Evolutionary conservation across 2,329 filamentous ascomycete genomes (phyloP), one percentile per base, ranked within the genome.

Genomic region (Penicillium sp.): DNA sequence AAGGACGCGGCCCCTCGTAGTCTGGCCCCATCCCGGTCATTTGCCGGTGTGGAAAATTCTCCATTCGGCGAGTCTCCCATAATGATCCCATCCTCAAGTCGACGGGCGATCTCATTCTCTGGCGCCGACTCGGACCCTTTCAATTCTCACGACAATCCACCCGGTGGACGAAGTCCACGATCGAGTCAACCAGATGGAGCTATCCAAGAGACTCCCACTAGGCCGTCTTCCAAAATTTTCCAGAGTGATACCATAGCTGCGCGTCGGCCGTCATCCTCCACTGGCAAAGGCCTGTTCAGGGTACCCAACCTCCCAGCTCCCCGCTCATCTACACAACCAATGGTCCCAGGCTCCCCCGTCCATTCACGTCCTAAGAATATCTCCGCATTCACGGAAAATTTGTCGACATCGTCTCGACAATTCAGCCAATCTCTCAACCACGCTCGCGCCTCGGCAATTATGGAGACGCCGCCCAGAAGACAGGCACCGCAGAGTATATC

Each of bases 171-270:
- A 34, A 50, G 39, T 18, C 46, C 52, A 21, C 37, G 46, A 29
- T 45, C 52, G 8, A 50, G 40, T 40, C 52, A 37, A 37, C 46
- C 8, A 54, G 56, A 55, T 21, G 62, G 61, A 10, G 57, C 62
- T 10, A 61, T 73, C 27, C 68, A 76, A 45, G 75, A 76, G 56
- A 78, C 76, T 1, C 76, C 76, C 1, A 70, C 73, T 3, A 69
- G 72, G 6, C 71, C 70, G 4, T 55, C 68, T 12, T 57, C 66
- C 3, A 70, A 65, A 47, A 56, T 64, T 18, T 57, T 60, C 46
- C 60, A 62, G 15, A 57, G 55, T 34, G 57, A 57, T 46, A 16
- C 47, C 15, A 46, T 52, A 6, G 46, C 55, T 34, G 52, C 40
- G 42, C 57, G 40, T 54, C 61, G 46, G 48, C 59, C 45, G 34